phyloP scores from a whole-genome alignment of 768 basidiomycete genomes.

The Lactarius hengduanensis region DNA sequence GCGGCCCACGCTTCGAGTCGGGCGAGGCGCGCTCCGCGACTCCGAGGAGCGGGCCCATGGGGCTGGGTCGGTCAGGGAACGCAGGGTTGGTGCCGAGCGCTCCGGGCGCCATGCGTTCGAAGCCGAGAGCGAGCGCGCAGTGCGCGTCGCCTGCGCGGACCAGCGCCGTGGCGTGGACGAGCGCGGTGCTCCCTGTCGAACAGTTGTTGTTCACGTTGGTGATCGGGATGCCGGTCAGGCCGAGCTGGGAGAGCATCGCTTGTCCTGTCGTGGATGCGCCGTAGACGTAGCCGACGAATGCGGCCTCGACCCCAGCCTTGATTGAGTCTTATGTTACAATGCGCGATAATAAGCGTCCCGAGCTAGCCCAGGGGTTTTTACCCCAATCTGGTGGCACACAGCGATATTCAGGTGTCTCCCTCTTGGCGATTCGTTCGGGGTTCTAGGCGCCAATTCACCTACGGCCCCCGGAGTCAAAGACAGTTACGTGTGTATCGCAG shows the following conservation, averaged over 20 bases:
- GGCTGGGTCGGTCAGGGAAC: slow-evolving; percentile 53
- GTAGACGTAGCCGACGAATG: slow-evolving; percentile 75
- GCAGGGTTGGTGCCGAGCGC: slow-evolving; percentile 55
- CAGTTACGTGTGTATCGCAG: too few relatives aligned
- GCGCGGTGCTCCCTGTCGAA: slow-evolving; percentile 75
- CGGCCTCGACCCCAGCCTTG: slow-evolving; percentile 71
- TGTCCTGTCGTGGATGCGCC: slow-evolving; percentile 80
- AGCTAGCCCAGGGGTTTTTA: too few relatives aligned
- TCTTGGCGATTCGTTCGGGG: too few relatives aligned
- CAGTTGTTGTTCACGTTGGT: slow-evolving; percentile 89
- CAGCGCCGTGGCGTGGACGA: slow-evolving; percentile 68
- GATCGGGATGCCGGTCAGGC: slow-evolving; percentile 80
- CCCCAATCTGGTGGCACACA: too few relatives aligned
- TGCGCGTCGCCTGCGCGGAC: slow-evolving; percentile 69
- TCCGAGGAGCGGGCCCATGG: slow-evolving; percentile 49
- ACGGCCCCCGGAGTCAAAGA: too few relatives aligned
- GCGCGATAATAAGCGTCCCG: too few relatives aligned
- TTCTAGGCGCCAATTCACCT: too few relatives aligned
- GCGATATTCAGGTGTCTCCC: too few relatives aligned
- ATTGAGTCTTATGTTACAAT: too few relatives aligned
- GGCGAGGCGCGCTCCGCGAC: slow-evolving; percentile 47
- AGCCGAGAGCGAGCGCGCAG: slow-evolving; percentile 80
- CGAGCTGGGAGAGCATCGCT: slow-evolving; percentile 79
- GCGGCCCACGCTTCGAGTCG: slow-evolving; percentile 66
- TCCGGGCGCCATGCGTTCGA: slow-evolving; percentile 81